These are phyloP conservation scores for Pythium scleroteichum DNA, from an alignment of 352 stramenopile genomes.

Conservation along the genomic window DNA sequence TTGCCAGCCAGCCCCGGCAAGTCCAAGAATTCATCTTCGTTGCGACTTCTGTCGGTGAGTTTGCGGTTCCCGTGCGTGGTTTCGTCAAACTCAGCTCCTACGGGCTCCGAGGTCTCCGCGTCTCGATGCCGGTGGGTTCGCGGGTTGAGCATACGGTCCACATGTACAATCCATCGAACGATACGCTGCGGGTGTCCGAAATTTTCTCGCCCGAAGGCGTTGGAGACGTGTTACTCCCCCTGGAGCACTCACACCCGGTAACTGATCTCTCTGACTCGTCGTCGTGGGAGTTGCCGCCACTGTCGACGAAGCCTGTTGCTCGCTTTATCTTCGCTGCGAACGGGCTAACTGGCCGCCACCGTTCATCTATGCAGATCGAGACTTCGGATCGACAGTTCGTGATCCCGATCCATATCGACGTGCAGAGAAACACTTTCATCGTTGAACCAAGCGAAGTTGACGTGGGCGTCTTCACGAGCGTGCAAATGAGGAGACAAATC, in stretches of 20 bases:
- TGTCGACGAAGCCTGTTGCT: constrained; percentile 35
- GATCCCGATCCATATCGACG: constrained; percentile 12
- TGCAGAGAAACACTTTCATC: constrained; percentile 7
- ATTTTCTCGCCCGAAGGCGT: constrained; percentile 44
- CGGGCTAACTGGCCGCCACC: constrained; percentile 8
- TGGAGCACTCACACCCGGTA: background rate
- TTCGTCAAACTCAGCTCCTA: constrained; percentile 34
- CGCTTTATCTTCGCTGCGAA: constrained; percentile 35
- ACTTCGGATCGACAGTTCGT: constrained; percentile 4
- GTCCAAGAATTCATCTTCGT: constrained; percentile 39
- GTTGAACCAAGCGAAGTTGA: constrained; percentile 20
- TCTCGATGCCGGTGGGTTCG: constrained; percentile 37
- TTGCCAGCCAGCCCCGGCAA: constrained; percentile 26
- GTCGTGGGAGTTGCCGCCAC: constrained; percentile 43
- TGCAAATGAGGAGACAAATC: constrained; percentile 11
- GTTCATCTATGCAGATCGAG: background rate
- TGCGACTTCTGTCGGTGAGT: constrained; percentile 47
- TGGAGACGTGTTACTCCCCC: constrained; percentile 27
- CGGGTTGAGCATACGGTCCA: constrained; percentile 36
- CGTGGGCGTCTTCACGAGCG: constrained; percentile 19
- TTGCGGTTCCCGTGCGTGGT: constrained; percentile 41
- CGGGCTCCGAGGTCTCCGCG: constrained; percentile 29
- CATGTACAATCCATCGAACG: constrained; percentile 45
- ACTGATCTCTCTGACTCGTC: constrained; percentile 3
- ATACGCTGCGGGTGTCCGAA: constrained; percentile 47